Conservation (phyloP, 768 basidiomycete species). For the Hygrocybe punicea region DNA sequence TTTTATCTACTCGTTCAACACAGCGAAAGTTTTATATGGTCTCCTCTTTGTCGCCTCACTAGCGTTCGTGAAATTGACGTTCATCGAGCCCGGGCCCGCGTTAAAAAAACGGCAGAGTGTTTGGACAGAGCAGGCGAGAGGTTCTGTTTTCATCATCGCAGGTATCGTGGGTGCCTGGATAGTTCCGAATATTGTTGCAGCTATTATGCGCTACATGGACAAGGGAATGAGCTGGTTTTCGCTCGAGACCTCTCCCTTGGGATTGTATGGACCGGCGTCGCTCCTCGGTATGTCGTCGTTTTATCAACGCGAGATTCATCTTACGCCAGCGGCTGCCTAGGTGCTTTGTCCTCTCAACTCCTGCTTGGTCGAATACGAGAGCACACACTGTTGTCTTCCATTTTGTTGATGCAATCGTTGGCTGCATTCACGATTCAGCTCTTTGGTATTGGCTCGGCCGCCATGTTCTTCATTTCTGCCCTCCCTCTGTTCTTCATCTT, state of each 20-base stretch:
- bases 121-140: constrained; percentile 41
- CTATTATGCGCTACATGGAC: constrained; percentile 61
- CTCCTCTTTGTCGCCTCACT: constrained; percentile 47
- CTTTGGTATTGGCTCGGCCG: constrained; percentile 70
- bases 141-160: constrained; percentile 46
- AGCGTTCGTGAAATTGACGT: constrained; percentile 38
- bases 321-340: constrained; percentile 33
- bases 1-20: constrained; percentile 69
- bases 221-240: constrained; percentile 86
- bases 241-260: constrained; percentile 58
- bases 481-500: constrained; percentile 56
- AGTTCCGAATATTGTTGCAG: constrained; percentile 67
- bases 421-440: constrained; percentile 60
- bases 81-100: constrained; percentile 36
- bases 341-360: constrained; percentile 60
- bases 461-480: constrained; percentile 63
- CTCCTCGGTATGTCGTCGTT: constrained; percentile 53
- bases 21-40: constrained; percentile 64
- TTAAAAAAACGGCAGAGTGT: constrained; percentile 28
- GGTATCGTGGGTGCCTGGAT: constrained; percentile 58
- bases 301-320: background rate
- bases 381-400: constrained; percentile 54
- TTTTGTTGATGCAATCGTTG: constrained; percentile 58
- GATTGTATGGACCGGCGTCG: constrained; percentile 73
- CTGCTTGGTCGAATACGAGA: constrained; percentile 55